Conservation (phyloP, 176 grass and related monocot species). For the Zoysia japonica region DNA sequence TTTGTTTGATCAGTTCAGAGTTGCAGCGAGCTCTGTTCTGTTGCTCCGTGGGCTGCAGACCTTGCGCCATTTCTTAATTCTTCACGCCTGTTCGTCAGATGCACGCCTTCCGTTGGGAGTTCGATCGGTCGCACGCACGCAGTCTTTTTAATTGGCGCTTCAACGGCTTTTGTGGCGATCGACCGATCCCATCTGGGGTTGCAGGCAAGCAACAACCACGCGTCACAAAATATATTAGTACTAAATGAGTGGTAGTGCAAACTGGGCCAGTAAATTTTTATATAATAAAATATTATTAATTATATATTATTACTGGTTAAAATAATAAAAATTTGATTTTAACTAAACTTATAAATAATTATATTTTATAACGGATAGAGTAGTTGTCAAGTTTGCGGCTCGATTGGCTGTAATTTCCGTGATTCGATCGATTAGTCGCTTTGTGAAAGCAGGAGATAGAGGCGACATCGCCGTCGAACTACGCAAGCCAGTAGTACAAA, state of each 20-base stretch:
- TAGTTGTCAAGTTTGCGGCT: background rate
- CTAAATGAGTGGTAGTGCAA: background rate
- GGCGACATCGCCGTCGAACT: background rate
- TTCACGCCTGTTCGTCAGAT: conserved; percentile 23
- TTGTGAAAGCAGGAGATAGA: background rate
- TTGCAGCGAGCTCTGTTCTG: background rate
- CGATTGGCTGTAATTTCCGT: conserved; percentile 16
- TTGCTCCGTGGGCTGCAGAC: conserved; percentile 19
- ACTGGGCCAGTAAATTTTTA: too few relatives aligned
- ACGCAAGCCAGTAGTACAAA: background rate
- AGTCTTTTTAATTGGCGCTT: conserved; percentile 24
- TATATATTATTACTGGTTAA: too few relatives aligned
- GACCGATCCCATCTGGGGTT: conserved; percentile 36
- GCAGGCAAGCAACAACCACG: conserved; percentile 32
- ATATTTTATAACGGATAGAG: too few relatives aligned
- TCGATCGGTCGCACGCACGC: background rate
- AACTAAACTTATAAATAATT: too few relatives aligned
- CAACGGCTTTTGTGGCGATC: conserved; percentile 40
- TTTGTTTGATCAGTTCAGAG: conserved; percentile 31
- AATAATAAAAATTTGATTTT: too few relatives aligned
- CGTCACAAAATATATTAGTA: background rate
- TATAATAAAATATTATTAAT: too few relatives aligned
- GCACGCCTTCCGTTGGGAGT: conserved; percentile 1
- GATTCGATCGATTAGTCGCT: conserved; percentile 3
- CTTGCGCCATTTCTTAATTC: conserved; percentile 6